These are phyloP conservation scores for Pythium utonaiense DNA, from an alignment of 352 stramenopile genomes.

Conservation along the genomic window DNA sequence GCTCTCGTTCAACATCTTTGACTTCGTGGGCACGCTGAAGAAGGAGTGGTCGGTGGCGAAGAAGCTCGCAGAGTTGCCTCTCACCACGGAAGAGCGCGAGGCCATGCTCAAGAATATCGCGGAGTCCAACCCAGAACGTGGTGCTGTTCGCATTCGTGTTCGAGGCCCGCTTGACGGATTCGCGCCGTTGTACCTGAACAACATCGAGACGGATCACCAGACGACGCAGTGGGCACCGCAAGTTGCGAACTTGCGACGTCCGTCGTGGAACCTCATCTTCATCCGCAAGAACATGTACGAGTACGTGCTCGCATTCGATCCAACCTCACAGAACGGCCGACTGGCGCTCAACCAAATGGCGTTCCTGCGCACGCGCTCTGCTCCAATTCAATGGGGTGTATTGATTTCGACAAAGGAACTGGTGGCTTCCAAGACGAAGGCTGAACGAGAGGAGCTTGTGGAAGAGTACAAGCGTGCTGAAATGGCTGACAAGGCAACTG, in stretches of 20 bases:
- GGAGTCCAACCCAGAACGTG: conserved; percentile 40
- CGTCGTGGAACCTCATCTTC: conserved; percentile 82
- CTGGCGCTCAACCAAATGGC: conserved; percentile 51
- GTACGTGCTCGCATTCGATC: conserved; percentile 70
- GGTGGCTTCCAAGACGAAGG: conserved; percentile 38
- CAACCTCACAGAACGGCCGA: conserved; percentile 43
- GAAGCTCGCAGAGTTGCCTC: conserved; percentile 45
- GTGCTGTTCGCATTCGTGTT: conserved; percentile 58
- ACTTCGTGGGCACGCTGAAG: conserved; percentile 82
- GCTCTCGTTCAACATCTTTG: conserved; percentile 90
- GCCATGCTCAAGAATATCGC: conserved; percentile 61
- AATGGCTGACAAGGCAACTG: conserved; percentile 37
- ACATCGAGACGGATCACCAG: conserved; percentile 70
- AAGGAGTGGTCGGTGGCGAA: conserved; percentile 75
- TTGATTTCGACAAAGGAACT: conserved; percentile 72
- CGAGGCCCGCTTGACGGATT: conserved; percentile 52
- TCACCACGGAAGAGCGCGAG: conserved; percentile 46
- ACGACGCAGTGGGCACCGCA: conserved; percentile 46
- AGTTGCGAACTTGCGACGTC: conserved; percentile 42
- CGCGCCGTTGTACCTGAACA: conserved; percentile 75
- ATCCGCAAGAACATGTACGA: conserved; percentile 88
- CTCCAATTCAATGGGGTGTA: conserved; percentile 73
- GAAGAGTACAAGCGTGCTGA: conserved; percentile 24
- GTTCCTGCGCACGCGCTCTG: conserved; percentile 68
- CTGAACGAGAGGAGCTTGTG: conserved; percentile 38